Base-by-base conservation (phyloP, 192 early-diverging fungal species). In the Coemansia sp. region DNA sequence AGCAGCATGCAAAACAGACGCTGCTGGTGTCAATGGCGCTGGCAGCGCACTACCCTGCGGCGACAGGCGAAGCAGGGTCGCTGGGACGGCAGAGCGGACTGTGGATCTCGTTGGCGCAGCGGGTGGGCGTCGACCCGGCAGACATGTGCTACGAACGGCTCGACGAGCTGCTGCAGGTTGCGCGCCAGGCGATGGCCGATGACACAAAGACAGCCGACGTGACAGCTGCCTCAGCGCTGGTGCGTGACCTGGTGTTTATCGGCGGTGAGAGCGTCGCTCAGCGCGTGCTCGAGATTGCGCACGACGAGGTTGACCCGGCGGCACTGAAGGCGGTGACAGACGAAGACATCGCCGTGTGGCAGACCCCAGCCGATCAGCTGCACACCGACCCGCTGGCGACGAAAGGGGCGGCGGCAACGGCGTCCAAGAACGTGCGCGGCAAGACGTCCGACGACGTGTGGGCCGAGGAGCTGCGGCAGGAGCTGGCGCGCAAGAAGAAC, bases 71-170 rank as follows among this genome's bases (percentile, higher is more conserved):
- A 22, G 51, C 54, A 14, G 77, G 80, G 23, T 78, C 80, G 11
- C 82, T 85, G 40, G 77, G 80, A 19, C 78, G 81, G 11, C 82
- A 86, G 42, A 78, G 81, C 42, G 90, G 94, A 53, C 75, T 88
- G 53, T 97, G 95, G 95, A 87, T 97, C 55, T 72, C 85, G 11
- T 81, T 96, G 27, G 83, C 89, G 57, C 92, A 90, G 75, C 82
- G 88, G 13, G 78, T 87, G 13, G 73, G 81, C n/a, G 69, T 87
- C 17, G 82, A 91, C 58, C 89, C 89, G 19, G 84, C 84, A 11
- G 82, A 86, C 17, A 70, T 89, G 18, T 84, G 83, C 38, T 44
- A 73, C 41, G 60, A 63, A 18, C 63, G 74, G 30, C 66, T 68
- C 13, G 44, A 61, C 1, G 65, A 52, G 30, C 81, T 88, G 39